These are phyloP conservation scores for Skeletonema potamos DNA, from an alignment of 108 stramenopile species.

Conservation along the genomic window DNA sequence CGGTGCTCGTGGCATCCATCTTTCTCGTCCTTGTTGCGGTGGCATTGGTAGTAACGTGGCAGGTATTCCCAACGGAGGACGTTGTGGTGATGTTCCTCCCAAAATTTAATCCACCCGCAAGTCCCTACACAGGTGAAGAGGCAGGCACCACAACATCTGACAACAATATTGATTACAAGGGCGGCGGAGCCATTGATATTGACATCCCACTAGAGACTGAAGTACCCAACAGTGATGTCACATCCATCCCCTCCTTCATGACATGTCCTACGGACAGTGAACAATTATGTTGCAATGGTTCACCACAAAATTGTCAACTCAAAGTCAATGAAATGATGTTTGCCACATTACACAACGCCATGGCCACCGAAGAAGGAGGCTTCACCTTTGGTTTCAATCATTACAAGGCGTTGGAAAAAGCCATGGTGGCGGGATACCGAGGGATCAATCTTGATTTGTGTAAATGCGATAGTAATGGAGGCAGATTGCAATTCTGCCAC, in stretches of 20 bases:
- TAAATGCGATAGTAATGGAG: slow-evolving; percentile 15
- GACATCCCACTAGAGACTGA: neutral
- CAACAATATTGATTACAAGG: neutral
- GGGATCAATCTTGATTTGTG: slow-evolving; percentile 38
- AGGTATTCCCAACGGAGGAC: slow-evolving; percentile 28
- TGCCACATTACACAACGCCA: slow-evolving; percentile 44
- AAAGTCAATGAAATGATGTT: slow-evolving; percentile 44
- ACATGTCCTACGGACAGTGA: slow-evolving; percentile 18
- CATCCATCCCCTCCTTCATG: slow-evolving; percentile 39
- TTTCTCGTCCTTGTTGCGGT: slow-evolving; percentile 25
- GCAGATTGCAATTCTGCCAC: slow-evolving; percentile 36
- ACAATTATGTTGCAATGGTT: slow-evolving; percentile 37
- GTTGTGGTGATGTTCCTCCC: slow-evolving; percentile 31
- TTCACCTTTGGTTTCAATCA: slow-evolving; percentile 42
- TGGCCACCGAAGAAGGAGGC: slow-evolving; percentile 27
- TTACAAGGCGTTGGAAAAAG: slow-evolving; percentile 28
- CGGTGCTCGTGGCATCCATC: slow-evolving; percentile 19
- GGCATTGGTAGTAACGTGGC: slow-evolving; percentile 21
- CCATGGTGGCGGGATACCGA: slow-evolving; percentile 38
- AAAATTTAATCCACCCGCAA: slow-evolving; percentile 21
- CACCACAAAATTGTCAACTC: slow-evolving; percentile 26
- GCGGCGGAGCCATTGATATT: slow-evolving; percentile 1
- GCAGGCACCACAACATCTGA: slow-evolving; percentile 3
- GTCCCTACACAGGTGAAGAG: slow-evolving; percentile 32
- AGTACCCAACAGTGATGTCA: neutral